Evolutionary conservation across 2,329 filamentous ascomycete genomes (phyloP).

Genomic region (Penicillium glabrum): DNA sequence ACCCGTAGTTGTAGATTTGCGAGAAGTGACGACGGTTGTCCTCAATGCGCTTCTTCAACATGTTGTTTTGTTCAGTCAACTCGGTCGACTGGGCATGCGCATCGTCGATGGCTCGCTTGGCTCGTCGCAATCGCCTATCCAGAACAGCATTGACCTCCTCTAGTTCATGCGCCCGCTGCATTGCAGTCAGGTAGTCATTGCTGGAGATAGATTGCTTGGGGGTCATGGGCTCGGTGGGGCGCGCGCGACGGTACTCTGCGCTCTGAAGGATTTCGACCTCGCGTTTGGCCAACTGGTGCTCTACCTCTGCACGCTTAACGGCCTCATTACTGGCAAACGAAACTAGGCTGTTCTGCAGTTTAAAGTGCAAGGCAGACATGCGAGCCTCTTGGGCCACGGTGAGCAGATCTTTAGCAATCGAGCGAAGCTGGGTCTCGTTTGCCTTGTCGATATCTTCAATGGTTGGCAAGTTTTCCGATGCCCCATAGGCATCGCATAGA

Average conservation of each 20-base stretch:
- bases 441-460: slow-evolving; percentile 54
- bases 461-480: slow-evolving; percentile 47
- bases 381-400: slow-evolving; percentile 64
- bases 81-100: slow-evolving; percentile 71
- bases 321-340: slow-evolving; percentile 82
- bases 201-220: slow-evolving; percentile 35
- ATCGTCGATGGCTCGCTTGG: slow-evolving; percentile 75
- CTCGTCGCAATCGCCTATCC: slow-evolving; percentile 65
- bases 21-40: slow-evolving; percentile 89
- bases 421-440: slow-evolving; percentile 52
- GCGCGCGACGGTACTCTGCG: slow-evolving; percentile 67
- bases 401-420: slow-evolving; percentile 56
- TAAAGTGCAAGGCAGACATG: slow-evolving; percentile 85
- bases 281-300: slow-evolving; percentile 85
- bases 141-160: slow-evolving; percentile 66
- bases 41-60: slow-evolving; percentile 78
- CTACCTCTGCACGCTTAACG: slow-evolving; percentile 81
- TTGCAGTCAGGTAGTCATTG: slow-evolving; percentile 59
- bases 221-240: slow-evolving; percentile 47
- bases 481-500: slow-evolving; percentile 42
- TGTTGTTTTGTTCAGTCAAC: slow-evolving; percentile 72
- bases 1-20: slow-evolving; percentile 72
- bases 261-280: slow-evolving; percentile 82
- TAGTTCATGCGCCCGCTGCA: slow-evolving; percentile 63
- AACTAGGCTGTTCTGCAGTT: slow-evolving; percentile 83